Evolutionary conservation across 73 alveolate genomes (phyloP).

Genomic region (Blepharisma japonicum): DNA sequence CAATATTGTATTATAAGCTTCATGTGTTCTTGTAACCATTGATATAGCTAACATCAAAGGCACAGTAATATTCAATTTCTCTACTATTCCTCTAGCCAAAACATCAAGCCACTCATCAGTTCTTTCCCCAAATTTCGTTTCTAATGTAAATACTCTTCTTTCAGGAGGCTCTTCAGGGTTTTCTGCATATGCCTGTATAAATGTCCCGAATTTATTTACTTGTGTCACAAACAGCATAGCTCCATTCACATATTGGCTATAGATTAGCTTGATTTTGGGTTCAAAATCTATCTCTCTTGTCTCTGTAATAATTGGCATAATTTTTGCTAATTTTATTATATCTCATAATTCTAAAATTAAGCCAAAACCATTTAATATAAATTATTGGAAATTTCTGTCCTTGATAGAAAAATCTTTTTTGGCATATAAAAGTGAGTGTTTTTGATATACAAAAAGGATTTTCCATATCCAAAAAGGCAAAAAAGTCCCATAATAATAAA

Average conservation of each 20-base stretch:
- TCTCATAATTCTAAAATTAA: too few species aligned
- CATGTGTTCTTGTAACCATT: background rate
- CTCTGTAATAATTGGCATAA: too few species aligned
- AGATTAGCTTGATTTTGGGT: background rate
- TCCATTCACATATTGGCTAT: background rate
- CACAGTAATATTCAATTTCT: background rate
- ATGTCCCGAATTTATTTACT: slow-evolving; percentile 8
- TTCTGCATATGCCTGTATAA: background rate
- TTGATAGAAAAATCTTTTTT: too few species aligned
- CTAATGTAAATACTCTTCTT: background rate
- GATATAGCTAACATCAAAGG: background rate
- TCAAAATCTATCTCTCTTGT: background rate
- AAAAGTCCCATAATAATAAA: too few species aligned
- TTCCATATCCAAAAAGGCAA: too few species aligned
- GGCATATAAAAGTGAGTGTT: too few species aligned
- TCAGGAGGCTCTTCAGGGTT: slow-evolving; percentile 5
- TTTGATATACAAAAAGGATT: too few species aligned
- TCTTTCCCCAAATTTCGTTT: slow-evolving; percentile 4
- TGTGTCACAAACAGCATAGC: slow-evolving; percentile 5
- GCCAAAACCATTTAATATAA: too few species aligned
- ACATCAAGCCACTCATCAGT: slow-evolving; percentile 17
- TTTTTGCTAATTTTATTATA: too few species aligned
- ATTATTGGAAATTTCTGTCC: too few species aligned
- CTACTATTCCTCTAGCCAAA: slow-evolving; percentile 16
- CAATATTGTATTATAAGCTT: background rate